Evolutionary conservation across 83 land plant species (phyloP).

Genomic region (Thuja plicata): DNA sequence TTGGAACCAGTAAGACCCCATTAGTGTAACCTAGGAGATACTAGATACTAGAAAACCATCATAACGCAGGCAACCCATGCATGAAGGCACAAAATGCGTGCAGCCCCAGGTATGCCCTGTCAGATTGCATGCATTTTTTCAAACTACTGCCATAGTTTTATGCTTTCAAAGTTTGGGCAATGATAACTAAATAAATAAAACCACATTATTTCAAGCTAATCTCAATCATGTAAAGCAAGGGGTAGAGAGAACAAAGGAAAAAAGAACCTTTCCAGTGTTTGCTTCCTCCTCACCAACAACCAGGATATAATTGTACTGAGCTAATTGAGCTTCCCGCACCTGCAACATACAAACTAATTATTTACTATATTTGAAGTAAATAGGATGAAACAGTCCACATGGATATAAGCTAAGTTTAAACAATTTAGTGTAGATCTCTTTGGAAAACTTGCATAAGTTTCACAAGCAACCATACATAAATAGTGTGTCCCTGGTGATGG

Average conservation of each 20-base stretch:
- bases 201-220: neutral
- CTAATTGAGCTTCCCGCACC: slow-evolving; percentile 95
- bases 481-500: neutral
- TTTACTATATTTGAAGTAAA: neutral
- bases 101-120: neutral
- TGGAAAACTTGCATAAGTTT: neutral
- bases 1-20: neutral
- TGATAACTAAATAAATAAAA: neutral
- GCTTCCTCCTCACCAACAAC: slow-evolving; percentile 94
- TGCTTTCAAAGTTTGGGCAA: neutral
- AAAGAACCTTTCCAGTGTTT: slow-evolving; percentile 40
- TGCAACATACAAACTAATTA: slow-evolving; percentile 7
- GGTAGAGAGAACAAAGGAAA: neutral
- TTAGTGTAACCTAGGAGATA: neutral
- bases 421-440: neutral
- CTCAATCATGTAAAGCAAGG: neutral
- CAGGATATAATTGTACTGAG: slow-evolving; percentile 90
- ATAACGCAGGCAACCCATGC: neutral
- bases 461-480: neutral
- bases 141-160: neutral
- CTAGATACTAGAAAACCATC: neutral
- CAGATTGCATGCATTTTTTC: neutral
- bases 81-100: neutral
- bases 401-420: neutral
- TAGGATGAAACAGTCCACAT: neutral